Evolutionary conservation across 1,139 yeast genomes (phyloP), one percentile per base, ranked within the genome.

Genomic region (Citeromyces siamensis): DNA sequence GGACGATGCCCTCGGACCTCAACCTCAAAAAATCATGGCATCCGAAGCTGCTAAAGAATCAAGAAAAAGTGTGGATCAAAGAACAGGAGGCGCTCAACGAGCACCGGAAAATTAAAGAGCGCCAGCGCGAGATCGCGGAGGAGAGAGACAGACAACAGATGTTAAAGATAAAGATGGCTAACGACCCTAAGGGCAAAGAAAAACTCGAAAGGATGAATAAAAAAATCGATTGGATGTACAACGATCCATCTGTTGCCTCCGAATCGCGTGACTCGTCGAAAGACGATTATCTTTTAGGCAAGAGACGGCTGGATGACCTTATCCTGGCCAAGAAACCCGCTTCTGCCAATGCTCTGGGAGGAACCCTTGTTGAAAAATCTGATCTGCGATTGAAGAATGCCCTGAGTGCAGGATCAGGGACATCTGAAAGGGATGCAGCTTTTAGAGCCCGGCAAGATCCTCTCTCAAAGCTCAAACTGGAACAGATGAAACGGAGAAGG

Each of bases 1-100:
- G n/a, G 16, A 44, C 33, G 6, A 67, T 67, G 70, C 84, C 93
- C 2, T 86, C 93, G 6, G 95, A 88, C 56, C 64, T 88, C 44
- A 88, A 88, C 53, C 58, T 86, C 41, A 81, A 88, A 58, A 90
- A 90, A 56, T 88, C 97, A 41, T 90, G 97, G 97, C 86, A 88
- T 55, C 96, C 97, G 3, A 88, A 83, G 32, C 64, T 84, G 37
- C 64, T 82, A 48, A 82, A 82, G 57, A 90, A 90, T 63, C 88
- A 81, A 58, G 79, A 77, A 47, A 81, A 78, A 51, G 90, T 88
- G 23, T 82, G 94, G 94, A 68, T 76, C 47, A 68, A 66, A 40
- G 97, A 90, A 51, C 88, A 85, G 50, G 79, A 78, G 37, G 77
- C 83, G 17, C 60, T 85, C 7, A 71, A 72, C 21, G 94, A 85